A percentile compares a stretch with the other conserved stretches of the same genome.
Evolutionary conservation across 2,329 filamentous ascomycete genomes (phyloP).

Genomic region (Hirsutella minnesotensis): DNA sequence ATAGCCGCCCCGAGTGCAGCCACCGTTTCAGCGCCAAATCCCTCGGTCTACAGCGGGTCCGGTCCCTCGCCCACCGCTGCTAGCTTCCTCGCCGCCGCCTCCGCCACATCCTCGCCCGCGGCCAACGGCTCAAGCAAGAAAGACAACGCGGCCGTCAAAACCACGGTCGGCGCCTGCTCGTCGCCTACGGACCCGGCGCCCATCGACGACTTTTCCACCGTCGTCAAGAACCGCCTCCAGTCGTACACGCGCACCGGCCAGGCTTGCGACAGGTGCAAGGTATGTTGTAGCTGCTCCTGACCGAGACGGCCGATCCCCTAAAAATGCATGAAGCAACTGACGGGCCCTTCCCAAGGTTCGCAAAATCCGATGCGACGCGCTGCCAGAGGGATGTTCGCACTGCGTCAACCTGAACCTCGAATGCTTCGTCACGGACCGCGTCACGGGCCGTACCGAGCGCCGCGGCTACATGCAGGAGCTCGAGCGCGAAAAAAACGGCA

Average conservation of each 20-base stretch:
- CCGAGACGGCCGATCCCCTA: neutral
- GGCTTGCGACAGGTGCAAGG: slow-evolving; percentile 83
- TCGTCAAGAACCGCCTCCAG: slow-evolving; percentile 43
- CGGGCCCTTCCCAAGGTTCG: slow-evolving; percentile 43
- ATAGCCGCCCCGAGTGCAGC: no score
- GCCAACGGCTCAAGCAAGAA: neutral
- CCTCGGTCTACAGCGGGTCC: no score
- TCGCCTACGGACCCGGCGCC: slow-evolving; percentile 5
- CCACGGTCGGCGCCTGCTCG: neutral
- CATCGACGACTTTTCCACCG: slow-evolving; percentile 39
- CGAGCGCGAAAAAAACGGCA: slow-evolving; percentile 57
- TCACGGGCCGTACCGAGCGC: slow-evolving; percentile 68
- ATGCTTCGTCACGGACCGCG: slow-evolving; percentile 78
- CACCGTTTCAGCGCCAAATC: no score
- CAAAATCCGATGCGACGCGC: slow-evolving; percentile 79
- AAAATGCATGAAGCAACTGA: neutral
- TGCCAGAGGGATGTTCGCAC: slow-evolving; percentile 70
- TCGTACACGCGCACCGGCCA: slow-evolving; percentile 60
- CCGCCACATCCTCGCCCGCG: neutral
- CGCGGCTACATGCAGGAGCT: slow-evolving; percentile 69
- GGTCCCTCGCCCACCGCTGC: no score
- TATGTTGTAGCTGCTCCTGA: slow-evolving; percentile 22
- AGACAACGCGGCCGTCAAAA: neutral
- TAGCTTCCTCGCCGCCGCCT: neutral
- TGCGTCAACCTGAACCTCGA: slow-evolving; percentile 65